These are phyloP conservation scores for Cunninghamia lanceolata DNA, from an alignment of 75 land plant species.

Conservation along the genomic window DNA sequence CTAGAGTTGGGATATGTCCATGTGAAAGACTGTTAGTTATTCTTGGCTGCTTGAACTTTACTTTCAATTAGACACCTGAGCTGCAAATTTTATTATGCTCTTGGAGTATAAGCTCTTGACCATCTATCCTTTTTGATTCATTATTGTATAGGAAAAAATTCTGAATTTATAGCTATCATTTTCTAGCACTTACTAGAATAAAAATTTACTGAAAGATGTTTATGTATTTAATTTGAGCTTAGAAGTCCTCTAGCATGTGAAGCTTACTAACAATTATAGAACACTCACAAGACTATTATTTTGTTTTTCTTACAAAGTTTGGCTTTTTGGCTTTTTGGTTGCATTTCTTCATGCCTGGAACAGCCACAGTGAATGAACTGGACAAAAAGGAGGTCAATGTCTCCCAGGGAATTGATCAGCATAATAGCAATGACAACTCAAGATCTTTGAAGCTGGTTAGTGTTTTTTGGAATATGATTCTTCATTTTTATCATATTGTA, in stretches of 20 bases:
- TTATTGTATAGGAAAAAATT: neutral
- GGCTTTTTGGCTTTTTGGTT: neutral
- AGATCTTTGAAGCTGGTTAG: conserved; percentile 8
- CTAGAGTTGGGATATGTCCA: no score
- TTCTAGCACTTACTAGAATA: neutral
- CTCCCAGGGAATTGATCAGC: neutral
- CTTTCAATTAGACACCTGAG: no score
- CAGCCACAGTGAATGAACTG: neutral
- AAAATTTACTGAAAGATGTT: neutral
- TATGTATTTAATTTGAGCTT: neutral
- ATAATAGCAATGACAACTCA: neutral
- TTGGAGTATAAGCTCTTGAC: neutral
- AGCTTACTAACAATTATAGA: neutral
- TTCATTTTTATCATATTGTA: neutral
- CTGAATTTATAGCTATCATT: neutral
- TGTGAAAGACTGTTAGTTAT: no score
- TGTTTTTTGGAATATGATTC: neutral
- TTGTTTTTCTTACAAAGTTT: neutral
- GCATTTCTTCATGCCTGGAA: neutral
- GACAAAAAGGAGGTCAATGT: neutral
- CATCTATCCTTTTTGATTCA: neutral
- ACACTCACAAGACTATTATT: neutral
- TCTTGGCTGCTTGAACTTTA: no score
- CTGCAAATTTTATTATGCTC: no score
- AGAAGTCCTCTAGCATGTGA: neutral